Conservation (phyloP, 208 protist species). For the Lotmaria passim region DNA sequence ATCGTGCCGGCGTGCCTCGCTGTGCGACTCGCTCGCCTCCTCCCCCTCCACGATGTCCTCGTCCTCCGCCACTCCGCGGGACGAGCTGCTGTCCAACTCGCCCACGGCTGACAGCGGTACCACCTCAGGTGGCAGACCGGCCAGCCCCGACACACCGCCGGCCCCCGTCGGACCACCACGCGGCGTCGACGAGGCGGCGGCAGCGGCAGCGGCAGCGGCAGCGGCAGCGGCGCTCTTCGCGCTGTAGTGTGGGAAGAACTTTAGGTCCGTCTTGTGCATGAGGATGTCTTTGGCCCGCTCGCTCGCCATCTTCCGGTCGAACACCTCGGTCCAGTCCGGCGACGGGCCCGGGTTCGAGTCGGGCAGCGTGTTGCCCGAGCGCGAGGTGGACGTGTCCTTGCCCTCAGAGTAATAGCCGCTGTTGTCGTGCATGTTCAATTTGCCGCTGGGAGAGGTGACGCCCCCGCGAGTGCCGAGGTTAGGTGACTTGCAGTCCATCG, state of each 20-base stretch:
- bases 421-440: not conserved
- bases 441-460: not conserved
- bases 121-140: slow-evolving; percentile 2
- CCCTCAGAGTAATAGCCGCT: slow-evolving; percentile 2
- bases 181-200: not conserved
- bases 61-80: slow-evolving; percentile 26
- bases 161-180: not conserved
- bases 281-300: slow-evolving; percentile 37
- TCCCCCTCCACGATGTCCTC: slow-evolving; percentile 6
- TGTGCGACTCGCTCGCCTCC: slow-evolving; percentile 3
- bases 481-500: not conserved
- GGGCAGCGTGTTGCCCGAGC: slow-evolving; percentile 19
- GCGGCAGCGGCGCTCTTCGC: slow-evolving; percentile 13
- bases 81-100: slow-evolving; percentile 41
- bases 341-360: slow-evolving; percentile 12
- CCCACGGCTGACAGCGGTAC: slow-evolving; percentile 33
- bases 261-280: slow-evolving; percentile 34
- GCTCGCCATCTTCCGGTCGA: slow-evolving; percentile 37
- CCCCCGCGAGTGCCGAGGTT: not conserved
- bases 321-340: slow-evolving; percentile 38
- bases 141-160: not conserved
- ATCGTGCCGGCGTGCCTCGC: not conserved
- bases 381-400: slow-evolving; percentile 19
- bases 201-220: slow-evolving; percentile 12
- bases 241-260: slow-evolving; percentile 30